Evolutionary conservation across 1,284 basidiomycete genomes (phyloP).

Genomic region (Microbotryomycetes sp.): DNA sequence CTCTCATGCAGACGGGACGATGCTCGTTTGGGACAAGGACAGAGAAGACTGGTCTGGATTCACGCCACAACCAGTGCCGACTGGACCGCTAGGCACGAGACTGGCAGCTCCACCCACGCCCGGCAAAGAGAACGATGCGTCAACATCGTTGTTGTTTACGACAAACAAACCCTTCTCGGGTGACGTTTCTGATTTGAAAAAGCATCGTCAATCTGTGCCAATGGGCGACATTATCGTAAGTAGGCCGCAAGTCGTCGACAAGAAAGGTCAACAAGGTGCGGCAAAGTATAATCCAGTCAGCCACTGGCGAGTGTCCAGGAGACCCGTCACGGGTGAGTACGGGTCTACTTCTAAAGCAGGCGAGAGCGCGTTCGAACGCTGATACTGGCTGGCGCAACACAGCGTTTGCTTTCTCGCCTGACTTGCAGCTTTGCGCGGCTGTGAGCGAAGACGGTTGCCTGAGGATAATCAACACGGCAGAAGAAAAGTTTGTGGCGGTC

Average conservation of each 20-base stretch:
- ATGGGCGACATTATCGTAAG: conserved; percentile 68
- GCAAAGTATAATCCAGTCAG: conserved; percentile 70
- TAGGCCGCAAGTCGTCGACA: conserved; percentile 51
- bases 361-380: background rate
- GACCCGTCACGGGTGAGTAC: conserved; percentile 61
- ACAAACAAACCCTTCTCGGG: background rate
- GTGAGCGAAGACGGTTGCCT: conserved; percentile 84
- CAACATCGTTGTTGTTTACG: too few species aligned
- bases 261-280: conserved; percentile 49
- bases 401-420: conserved; percentile 86
- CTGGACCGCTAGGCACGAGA: background rate
- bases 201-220: background rate
- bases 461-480: conserved; percentile 73
- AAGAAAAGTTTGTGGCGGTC: conserved; percentile 68
- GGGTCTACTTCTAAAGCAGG: conserved; percentile 1
- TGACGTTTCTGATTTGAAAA: background rate
- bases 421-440: conserved; percentile 74
- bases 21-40: conserved; percentile 80
- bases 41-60: conserved; percentile 56
- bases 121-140: conserved; percentile 12
- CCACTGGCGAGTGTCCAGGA: conserved; percentile 50
- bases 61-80: background rate
- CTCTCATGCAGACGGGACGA: conserved; percentile 82
- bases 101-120: background rate
- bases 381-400: background rate